Conservation (phyloP, 805 yeast genomes). For the Cyberlindnera galapagoensis region DNA sequence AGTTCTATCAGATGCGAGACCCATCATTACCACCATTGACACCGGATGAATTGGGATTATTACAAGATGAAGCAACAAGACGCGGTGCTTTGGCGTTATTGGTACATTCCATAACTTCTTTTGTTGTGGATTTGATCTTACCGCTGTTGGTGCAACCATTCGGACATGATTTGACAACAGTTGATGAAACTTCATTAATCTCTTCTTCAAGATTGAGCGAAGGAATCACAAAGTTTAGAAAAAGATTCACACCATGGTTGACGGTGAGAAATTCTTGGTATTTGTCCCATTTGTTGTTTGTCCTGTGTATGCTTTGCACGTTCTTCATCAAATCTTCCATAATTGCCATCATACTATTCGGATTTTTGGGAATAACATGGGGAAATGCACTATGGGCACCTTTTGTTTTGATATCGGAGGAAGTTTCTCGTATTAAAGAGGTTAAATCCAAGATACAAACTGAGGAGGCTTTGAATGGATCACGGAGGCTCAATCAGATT, state of each 20-base stretch:
- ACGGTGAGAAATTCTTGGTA: slow-evolving; percentile 43
- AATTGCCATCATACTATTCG: slow-evolving; percentile 43
- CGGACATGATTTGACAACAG: slow-evolving; percentile 11
- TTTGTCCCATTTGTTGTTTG: slow-evolving; percentile 43
- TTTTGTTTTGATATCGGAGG: slow-evolving; percentile 54
- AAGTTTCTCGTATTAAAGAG: slow-evolving; percentile 45
- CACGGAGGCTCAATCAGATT: slow-evolving; percentile 9
- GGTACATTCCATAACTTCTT: slow-evolving; percentile 41
- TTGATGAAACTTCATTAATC: slow-evolving; percentile 8
- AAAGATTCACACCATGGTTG: slow-evolving; percentile 14
- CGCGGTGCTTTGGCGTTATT: slow-evolving; percentile 47
- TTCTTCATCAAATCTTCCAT: slow-evolving; percentile 35
- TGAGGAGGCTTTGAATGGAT: slow-evolving; percentile 1
- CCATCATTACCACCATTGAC: slow-evolving; percentile 32
- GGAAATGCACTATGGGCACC: slow-evolving; percentile 65
- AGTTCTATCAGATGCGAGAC: slow-evolving; percentile 29
- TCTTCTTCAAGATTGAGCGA: slow-evolving; percentile 3
- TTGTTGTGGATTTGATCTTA: slow-evolving; percentile 36
- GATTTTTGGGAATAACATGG: slow-evolving; percentile 55
- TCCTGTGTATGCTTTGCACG: slow-evolving; percentile 40
- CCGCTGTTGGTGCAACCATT: slow-evolving; percentile 37
- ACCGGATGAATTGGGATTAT: slow-evolving; percentile 26
- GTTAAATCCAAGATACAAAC: slow-evolving; percentile 30
- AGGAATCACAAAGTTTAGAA: slow-evolving; percentile 9
- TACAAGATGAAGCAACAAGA: slow-evolving; percentile 43